Base-by-base conservation (phyloP, 306 rosid genomes). In the Cicer bijugum region DNA sequence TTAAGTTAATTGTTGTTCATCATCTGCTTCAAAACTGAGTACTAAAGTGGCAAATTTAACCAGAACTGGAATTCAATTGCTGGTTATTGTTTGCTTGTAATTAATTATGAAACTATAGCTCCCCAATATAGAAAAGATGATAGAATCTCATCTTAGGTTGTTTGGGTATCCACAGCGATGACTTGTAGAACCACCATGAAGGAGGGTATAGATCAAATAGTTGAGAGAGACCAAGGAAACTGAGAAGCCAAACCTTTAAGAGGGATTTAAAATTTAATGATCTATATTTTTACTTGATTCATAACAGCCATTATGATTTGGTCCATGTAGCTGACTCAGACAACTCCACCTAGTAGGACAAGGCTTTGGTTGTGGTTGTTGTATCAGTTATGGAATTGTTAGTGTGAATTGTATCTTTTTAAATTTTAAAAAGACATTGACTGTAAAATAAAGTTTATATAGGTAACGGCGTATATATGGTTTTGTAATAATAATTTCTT, bases 1-100 rank as follows among this genome's bases (percentile, higher is more conserved):
- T 63, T 33, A 46, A 63, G 52, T 69, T 56, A n/a, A 12, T 63
- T 75, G 40, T 46, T 72, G 28, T 70, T 70, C 66, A 45, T 69
- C 35, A n/a, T 58, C 37, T 79, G 62, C 39, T 74, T 59, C 7
- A 23, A 39, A 58, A 23, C 28, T 59, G 61, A 50, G 20, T 46
- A 56, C 64, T 74, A 14, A 69, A 79, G n/a, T 57, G 70, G 55
- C 23, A 56, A 66, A 69, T 60, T 53, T 70, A 42, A 75, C 64
- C 58, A 51, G 17, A 69, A 74, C 43, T 62, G 59, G 47, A 74
- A 39, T 53, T 63, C 66, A 53, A 45, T 39, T 50, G n/a, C 6
- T 62, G 78, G 50, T 8, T 39, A 12, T 57, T 82, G 50, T 72
- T 67, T 70, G 33, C 56, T 74, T 68, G 33, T 23, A 23, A 42